These are phyloP conservation scores for Daldinia sp. DNA, from an alignment of 2,329 filamentous ascomycete species.

Conservation along the genomic window DNA sequence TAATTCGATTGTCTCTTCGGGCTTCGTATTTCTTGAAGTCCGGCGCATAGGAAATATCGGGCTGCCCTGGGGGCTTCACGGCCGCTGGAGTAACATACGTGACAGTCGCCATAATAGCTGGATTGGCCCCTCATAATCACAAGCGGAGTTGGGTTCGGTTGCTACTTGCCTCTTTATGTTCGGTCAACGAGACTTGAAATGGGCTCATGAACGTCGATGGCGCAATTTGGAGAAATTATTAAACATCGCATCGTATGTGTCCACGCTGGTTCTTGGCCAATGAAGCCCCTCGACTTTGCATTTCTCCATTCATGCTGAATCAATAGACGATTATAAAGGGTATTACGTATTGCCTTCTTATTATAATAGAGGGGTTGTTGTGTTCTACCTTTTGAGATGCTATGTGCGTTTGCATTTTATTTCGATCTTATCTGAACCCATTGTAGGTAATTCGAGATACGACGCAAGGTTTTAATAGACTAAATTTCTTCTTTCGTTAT, in stretches of 20 bases:
- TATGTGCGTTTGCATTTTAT: not conserved
- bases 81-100: slow-evolving; percentile 46
- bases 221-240: slow-evolving; percentile 36
- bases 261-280: slow-evolving; percentile 6
- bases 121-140: not conserved
- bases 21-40: slow-evolving; percentile 65
- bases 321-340: not conserved
- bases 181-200: slow-evolving; percentile 16
- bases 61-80: slow-evolving; percentile 59
- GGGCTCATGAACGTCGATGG: slow-evolving; percentile 17
- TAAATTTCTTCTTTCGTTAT: too few relatives aligned
- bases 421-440: not conserved
- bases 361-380: not conserved
- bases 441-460: not conserved
- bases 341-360: not conserved
- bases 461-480: not conserved
- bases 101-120: slow-evolving; percentile 32
- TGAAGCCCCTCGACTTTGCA: not conserved
- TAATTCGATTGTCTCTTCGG: slow-evolving; percentile 59
- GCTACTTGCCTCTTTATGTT: slow-evolving; percentile 20
- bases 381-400: not conserved
- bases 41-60: slow-evolving; percentile 70
- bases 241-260: slow-evolving; percentile 7
- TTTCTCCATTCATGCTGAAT: not conserved
- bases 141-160: not conserved